Conservation (phyloP, 768 basidiomycete genomes). For the Rickenella mellea region DNA sequence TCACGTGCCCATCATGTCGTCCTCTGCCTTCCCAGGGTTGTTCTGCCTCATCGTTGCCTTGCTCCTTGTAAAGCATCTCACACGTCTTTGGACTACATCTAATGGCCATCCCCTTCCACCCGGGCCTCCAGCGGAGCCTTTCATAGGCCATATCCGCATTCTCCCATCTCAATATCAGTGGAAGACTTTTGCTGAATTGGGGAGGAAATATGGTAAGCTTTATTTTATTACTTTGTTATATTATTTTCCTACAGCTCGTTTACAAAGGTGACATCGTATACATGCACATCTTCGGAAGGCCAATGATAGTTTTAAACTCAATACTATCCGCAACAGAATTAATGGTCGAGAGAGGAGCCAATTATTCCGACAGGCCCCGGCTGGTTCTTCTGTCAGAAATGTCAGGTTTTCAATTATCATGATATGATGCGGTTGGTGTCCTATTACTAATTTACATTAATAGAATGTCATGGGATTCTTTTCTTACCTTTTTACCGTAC, state of each 20-base stretch:
- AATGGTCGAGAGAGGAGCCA: constrained; percentile 5
- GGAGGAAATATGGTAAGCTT: constrained; percentile 17
- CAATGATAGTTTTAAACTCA: constrained; percentile 8
- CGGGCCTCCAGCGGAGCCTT: constrained; percentile 15
- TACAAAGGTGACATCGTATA: constrained; percentile 12
- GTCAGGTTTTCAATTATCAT: neutral
- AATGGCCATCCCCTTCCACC: constrained; percentile 22
- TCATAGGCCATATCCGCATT: constrained; percentile 18
- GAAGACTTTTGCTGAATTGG: constrained; percentile 16
- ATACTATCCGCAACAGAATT: constrained; percentile 5
- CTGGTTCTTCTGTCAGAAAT: too few relatives aligned
- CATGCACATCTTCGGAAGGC: constrained; percentile 5
- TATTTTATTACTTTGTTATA: too few relatives aligned
- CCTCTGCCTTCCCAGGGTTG: too few relatives aligned
- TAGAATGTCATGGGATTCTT: constrained; percentile 10
- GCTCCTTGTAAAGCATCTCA: too few relatives aligned
- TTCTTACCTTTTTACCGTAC: constrained; percentile 4
- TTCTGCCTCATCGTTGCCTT: too few relatives aligned
- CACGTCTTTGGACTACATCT: too few relatives aligned
- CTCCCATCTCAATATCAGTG: constrained; percentile 16
- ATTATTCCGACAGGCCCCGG: constrained; percentile 9
- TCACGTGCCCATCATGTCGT: too few relatives aligned
- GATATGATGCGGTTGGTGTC: neutral
- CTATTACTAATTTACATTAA: neutral
- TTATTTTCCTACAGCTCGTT: too few relatives aligned